phyloP scores from a whole-genome alignment of 345 rosid species.

The Carallia pectinifolia region DNA sequence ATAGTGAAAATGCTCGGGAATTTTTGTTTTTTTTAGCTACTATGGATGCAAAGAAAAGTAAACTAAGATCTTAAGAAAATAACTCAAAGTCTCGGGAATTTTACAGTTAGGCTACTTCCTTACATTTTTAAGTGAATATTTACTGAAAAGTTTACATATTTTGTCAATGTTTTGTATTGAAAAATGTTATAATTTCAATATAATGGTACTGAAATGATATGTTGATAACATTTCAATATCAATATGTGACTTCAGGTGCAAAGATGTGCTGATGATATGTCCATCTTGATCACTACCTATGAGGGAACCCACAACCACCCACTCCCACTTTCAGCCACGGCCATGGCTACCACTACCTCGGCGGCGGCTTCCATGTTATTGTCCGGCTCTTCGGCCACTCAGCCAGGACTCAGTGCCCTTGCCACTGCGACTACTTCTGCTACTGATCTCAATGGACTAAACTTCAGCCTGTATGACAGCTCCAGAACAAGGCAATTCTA shows the following conservation, averaged over 20 bases:
- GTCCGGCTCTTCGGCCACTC: constrained; percentile 62
- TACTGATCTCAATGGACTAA: constrained; percentile 43
- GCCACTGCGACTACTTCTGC: constrained; percentile 25
- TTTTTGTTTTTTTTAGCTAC: no score
- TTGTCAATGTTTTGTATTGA: no score
- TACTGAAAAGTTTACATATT: no score
- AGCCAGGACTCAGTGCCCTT: constrained; percentile 19
- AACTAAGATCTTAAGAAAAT: no score
- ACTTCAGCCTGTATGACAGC: constrained; percentile 44
- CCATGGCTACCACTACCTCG: constrained; percentile 83
- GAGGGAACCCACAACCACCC: constrained; percentile 79
- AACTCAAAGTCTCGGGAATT: no score
- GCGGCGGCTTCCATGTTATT: constrained; percentile 81
- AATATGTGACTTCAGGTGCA: constrained; percentile 48
- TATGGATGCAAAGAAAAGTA: no score
- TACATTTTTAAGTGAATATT: no score
- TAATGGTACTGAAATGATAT: neutral
- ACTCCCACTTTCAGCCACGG: constrained; percentile 67
- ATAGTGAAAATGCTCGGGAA: no score
- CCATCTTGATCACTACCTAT: constrained; percentile 72
- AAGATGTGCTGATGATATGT: constrained; percentile 69
- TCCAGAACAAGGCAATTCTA: constrained; percentile 48
- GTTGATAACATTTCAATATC: neutral
- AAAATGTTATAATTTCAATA: no score
- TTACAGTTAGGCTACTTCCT: no score